Evolutionary conservation across 75 land plant genomes (phyloP), one percentile per base, ranked within the genome.

Genomic region (Pinus albicaulis): DNA sequence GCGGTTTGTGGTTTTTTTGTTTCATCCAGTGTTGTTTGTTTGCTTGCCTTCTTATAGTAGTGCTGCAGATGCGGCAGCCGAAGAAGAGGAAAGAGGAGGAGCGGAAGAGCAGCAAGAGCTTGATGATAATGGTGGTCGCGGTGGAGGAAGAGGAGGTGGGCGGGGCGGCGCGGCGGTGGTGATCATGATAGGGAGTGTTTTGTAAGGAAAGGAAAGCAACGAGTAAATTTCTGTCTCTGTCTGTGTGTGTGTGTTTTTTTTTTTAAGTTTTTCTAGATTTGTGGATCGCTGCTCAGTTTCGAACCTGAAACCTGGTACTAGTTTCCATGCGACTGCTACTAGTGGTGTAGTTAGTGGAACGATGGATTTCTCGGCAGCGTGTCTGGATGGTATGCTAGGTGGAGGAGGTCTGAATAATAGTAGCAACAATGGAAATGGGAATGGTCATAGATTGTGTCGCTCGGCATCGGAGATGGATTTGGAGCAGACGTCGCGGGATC

Each of bases 41-140:
- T 72, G 74, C 74, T 72, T 55, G 57, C 74, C 74, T 72, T 72
- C 74, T 53, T 72, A 72, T 72, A 72, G 57, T 72, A n/a, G 74
- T 53, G 55, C 14, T 44, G 56, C 74, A 48, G 74, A 55, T 25
- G 57, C 17, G 3, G 28, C 19, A 53, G 68, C 28, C 19, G 68
- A 64, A 28, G 68, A 64, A 28, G 68, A 26, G 14, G 28, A 64
- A 64, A 3, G 34, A 26, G 15, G 23, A 20, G 61, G 61, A 59
- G 61, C 61, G 20, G 61, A 19, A 59, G 61, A 59, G 61, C 61
- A 48, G 12, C 53, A 10, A 12, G 61, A 59, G 61, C 0, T 20
- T 59, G 20, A 64, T 7, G 55, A 72, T 72, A 55, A 55, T 55
- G 74, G 23, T 69, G 71, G 74, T 23, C 10, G 74, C 20, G 17